phyloP scores from a whole-genome alignment of 2,329 filamentous ascomycete genomes.

The Colletotrichum melonis region DNA sequence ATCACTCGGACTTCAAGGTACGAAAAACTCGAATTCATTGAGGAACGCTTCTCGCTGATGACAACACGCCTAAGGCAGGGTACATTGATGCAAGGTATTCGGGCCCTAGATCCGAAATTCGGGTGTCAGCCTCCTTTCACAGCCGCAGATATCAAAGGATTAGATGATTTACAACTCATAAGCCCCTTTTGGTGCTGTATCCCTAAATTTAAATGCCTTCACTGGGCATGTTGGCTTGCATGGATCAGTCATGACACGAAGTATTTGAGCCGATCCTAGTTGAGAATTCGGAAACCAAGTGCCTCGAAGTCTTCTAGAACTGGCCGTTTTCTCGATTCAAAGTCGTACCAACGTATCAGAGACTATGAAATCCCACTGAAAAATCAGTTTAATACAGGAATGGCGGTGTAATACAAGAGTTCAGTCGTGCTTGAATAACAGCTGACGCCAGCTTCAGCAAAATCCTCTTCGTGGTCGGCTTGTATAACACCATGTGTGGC shows the following conservation, averaged over 20 bases:
- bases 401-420: not conserved
- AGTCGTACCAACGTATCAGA: not conserved
- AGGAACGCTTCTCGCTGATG: too few species aligned
- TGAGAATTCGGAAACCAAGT: not conserved
- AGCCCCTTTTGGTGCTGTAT: too few species aligned
- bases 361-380: fast-evolving
- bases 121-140: too few species aligned
- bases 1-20: too few species aligned
- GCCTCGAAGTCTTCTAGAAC: fast-evolving
- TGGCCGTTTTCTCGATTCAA: not conserved
- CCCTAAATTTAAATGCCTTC: too few species aligned
- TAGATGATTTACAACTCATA: too few species aligned
- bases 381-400: not conserved
- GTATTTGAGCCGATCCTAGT: not conserved
- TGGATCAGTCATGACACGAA: not conserved
- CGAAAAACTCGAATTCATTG: too few species aligned
- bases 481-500: not conserved
- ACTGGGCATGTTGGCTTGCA: not conserved
- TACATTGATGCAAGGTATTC: too few species aligned
- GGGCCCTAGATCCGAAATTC: too few species aligned
- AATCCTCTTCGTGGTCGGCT: not conserved
- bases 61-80: too few species aligned
- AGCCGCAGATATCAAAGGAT: too few species aligned
- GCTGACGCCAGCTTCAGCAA: not conserved
- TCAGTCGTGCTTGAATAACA: not conserved